These are phyloP conservation scores for Ambrosiella beaveri DNA, from an alignment of 2,329 filamentous ascomycete genomes.

Conservation along the genomic window DNA sequence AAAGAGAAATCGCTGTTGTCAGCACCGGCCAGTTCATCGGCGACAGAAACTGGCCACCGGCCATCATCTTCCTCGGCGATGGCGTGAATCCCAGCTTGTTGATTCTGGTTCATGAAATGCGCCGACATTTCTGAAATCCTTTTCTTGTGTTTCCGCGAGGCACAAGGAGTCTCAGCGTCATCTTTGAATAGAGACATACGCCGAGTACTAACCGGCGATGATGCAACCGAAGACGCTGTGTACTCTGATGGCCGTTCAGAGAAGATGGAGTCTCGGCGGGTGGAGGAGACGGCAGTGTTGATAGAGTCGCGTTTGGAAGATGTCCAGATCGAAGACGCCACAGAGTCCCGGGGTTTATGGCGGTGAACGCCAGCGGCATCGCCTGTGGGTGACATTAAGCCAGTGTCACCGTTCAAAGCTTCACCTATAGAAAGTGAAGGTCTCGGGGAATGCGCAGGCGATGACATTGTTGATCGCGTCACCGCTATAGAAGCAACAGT, in stretches of 20 bases:
- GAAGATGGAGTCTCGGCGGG: constrained; percentile 44
- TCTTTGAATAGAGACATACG: constrained; percentile 10
- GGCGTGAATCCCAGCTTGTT: constrained; percentile 17
- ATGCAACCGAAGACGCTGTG: constrained; percentile 55
- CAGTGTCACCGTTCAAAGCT: not conserved
- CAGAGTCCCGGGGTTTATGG: constrained; percentile 31
- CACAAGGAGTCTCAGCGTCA: constrained; percentile 9
- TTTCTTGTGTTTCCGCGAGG: constrained; percentile 12
- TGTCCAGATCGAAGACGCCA: constrained; percentile 22
- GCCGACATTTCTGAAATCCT: constrained; percentile 10
- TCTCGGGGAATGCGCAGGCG: constrained; percentile 6
- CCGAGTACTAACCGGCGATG: constrained; percentile 52
- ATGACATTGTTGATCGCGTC: constrained; percentile 2
- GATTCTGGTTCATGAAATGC: constrained; percentile 1
- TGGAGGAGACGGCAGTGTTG: constrained; percentile 22
- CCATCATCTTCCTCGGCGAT: constrained; percentile 25
- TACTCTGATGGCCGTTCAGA: constrained; percentile 46
- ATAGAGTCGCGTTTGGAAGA: constrained; percentile 11
- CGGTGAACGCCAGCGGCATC: constrained; percentile 17
- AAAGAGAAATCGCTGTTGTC: constrained; percentile 12
- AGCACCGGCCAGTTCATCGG: constrained; percentile 13
- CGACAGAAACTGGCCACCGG: constrained; percentile 7
- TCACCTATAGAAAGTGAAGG: constrained; percentile 5
- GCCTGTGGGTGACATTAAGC: constrained; percentile 3
- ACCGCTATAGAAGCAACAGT: not conserved